These are phyloP conservation scores for Stropharia rugosoannulata DNA, from an alignment of 768 basidiomycete genomes.

Conservation along the genomic window DNA sequence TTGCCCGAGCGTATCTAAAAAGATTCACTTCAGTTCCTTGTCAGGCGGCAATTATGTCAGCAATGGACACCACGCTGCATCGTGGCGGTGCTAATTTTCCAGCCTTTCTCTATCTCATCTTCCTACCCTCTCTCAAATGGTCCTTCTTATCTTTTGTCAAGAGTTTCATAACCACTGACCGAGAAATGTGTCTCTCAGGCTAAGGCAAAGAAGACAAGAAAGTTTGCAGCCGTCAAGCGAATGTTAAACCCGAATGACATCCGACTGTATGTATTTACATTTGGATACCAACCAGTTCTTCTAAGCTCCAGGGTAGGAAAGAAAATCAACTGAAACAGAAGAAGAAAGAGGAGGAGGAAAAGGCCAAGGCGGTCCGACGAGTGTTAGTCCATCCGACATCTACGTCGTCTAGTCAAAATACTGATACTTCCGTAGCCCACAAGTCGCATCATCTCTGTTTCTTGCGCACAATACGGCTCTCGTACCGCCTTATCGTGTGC, in stretches of 20 bases:
- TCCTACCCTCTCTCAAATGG: slow-evolving; percentile 7
- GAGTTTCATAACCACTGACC: slow-evolving; percentile 1
- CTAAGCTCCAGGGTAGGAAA: slow-evolving; percentile 56
- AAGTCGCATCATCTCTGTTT: slow-evolving; percentile 90
- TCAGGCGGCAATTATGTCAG: slow-evolving; percentile 20
- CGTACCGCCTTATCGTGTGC: slow-evolving; percentile 93
- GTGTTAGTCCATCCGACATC: slow-evolving; percentile 54
- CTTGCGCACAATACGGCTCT: slow-evolving; percentile 94
- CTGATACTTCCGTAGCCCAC: slow-evolving; percentile 51
- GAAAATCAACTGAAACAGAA: slow-evolving; percentile 90
- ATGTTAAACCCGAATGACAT: slow-evolving; percentile 93
- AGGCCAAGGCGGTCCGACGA: slow-evolving; percentile 73
- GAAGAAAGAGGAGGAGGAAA: slow-evolving; percentile 79
- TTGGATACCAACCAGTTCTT: background rate
- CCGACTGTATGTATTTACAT: slow-evolving; percentile 61
- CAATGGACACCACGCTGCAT: background rate
- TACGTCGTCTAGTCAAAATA: background rate
- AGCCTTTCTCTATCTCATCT: slow-evolving; percentile 5
- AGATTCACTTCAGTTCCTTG: slow-evolving; percentile 6
- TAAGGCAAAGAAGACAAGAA: slow-evolving; percentile 90
- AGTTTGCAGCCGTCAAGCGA: slow-evolving; percentile 93
- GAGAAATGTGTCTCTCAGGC: slow-evolving; percentile 47
- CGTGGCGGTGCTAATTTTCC: slow-evolving; percentile 25
- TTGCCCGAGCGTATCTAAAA: too few species aligned
- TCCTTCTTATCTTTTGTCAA: slow-evolving; percentile 2